Percentiles rank a stretch among this genome's conserved stretches.
Conservation (phyloP, 2,329 filamentous ascomycete genomes). For the Xylogone sp. region DNA sequence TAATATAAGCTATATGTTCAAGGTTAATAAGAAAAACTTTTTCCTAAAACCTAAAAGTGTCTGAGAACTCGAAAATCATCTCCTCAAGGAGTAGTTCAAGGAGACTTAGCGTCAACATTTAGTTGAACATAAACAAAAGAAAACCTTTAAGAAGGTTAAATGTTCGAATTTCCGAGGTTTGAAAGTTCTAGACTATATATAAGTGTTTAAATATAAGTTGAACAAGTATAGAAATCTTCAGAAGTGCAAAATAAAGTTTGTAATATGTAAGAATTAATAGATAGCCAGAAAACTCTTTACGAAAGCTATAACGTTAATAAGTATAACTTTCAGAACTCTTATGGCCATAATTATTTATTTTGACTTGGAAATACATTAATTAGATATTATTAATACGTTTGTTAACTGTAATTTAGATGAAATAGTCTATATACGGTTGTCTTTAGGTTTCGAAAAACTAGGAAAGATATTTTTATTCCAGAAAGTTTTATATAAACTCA, state of each 20-base stretch:
- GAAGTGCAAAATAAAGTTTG: conserved; percentile 18
- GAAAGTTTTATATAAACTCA: conserved; percentile 28
- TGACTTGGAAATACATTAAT: conserved; percentile 9
- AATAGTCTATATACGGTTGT: conserved; percentile 23
- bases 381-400: conserved; percentile 22
- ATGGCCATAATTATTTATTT: conserved; percentile 5
- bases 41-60: neutral
- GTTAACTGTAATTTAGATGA: conserved; percentile 24
- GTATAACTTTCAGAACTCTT: conserved; percentile 1
- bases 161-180: too few species aligned
- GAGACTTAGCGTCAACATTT: neutral
- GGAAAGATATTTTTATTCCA: conserved; percentile 15
- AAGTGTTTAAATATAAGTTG: conserved; percentile 25
- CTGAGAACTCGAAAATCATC: neutral
- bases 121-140: neutral
- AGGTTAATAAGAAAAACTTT: too few species aligned
- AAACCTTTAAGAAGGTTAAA: neutral
- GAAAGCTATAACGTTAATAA: neutral
- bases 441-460: conserved; percentile 9
- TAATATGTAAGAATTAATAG: conserved; percentile 19
- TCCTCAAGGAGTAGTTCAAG: neutral
- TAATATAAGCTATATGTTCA: too few species aligned
- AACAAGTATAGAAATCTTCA: conserved; percentile 18
- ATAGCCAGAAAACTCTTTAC: conserved; percentile 4
- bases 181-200: too few species aligned